Conservation (phyloP, 768 basidiomycete genomes). For the Epithele typhae region DNA sequence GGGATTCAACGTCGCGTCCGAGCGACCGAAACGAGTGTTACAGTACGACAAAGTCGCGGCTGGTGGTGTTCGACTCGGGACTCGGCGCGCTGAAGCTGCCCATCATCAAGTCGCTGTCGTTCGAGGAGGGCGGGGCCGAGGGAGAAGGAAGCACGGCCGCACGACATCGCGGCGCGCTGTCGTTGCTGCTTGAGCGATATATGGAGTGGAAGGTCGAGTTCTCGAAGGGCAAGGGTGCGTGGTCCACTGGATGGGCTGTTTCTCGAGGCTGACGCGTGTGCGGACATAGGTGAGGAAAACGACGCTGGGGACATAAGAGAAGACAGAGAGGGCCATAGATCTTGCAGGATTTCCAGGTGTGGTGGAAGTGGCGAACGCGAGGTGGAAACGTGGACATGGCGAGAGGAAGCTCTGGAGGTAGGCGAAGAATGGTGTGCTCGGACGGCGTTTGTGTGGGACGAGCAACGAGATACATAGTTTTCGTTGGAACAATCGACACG, state of each 20-base stretch:
- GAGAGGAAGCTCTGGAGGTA: conserved; percentile 5
- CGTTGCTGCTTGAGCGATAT: conserved; percentile 42
- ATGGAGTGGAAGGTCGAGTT: conserved; percentile 50
- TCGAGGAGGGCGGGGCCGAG: conserved; percentile 12
- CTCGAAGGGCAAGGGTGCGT: too few relatives aligned
- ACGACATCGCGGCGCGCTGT: conserved; percentile 29
- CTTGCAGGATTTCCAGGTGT: conserved; percentile 33
- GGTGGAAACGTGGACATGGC: not conserved
- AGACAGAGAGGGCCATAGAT: too few relatives aligned
- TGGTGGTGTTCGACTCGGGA: conserved; percentile 60
- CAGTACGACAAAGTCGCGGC: conserved; percentile 17
- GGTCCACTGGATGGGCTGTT: too few relatives aligned
- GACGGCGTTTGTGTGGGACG: conserved; percentile 3
- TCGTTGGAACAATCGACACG: too few relatives aligned
- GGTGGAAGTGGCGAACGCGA: conserved; percentile 15
- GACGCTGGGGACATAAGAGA: too few relatives aligned
- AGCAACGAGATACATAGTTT: not conserved
- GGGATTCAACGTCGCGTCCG: conserved; percentile 4
- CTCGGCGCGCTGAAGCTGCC: conserved; percentile 28
- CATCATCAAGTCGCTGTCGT: conserved; percentile 17
- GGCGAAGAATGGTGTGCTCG: not conserved
- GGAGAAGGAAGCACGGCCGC: not conserved
- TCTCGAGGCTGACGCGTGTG: too few relatives aligned
- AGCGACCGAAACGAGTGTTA: conserved; percentile 17
- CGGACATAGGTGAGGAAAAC: too few relatives aligned